phyloP scores from a whole-genome alignment of 306 rosid species.

The Macrotyloma uniflorum region DNA sequence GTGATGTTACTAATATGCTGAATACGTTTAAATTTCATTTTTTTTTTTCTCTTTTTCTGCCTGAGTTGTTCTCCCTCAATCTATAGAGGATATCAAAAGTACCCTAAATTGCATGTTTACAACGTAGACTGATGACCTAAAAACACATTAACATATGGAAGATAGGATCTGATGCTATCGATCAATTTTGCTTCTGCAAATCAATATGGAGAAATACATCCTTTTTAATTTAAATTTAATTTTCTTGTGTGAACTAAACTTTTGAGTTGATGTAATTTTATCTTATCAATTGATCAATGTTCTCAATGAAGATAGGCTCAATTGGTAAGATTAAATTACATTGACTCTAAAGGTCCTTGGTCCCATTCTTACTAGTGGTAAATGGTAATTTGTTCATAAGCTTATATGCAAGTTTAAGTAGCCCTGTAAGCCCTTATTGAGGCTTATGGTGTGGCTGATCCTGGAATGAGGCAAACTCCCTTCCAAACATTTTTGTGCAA shows the following conservation, averaged over 20 bases:
- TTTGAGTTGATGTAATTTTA: neutral
- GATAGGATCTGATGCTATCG: constrained; percentile 10
- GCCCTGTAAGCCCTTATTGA: neutral
- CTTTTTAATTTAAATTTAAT: neutral
- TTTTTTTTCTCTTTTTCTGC: neutral
- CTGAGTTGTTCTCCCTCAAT: constrained; percentile 5
- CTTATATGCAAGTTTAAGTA: neutral
- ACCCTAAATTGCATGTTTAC: constrained; percentile 17
- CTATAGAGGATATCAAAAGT: constrained; percentile 11
- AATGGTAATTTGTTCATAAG: constrained; percentile 13
- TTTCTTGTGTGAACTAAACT: neutral
- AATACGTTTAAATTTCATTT: constrained; percentile 14
- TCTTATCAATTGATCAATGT: neutral
- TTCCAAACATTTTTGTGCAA: neutral
- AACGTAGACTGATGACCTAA: neutral
- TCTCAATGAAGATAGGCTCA: neutral
- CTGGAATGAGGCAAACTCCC: neutral
- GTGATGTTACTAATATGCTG: constrained; percentile 22
- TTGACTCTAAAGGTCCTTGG: neutral
- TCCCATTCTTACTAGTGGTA: constrained; percentile 1
- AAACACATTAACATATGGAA: constrained; percentile 7
- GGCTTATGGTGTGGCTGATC: constrained; percentile 18
- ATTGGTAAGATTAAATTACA: constrained; percentile 4
- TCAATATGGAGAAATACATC: constrained; percentile 9
- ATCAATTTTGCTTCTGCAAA: neutral